Base-by-base conservation (phyloP, 495 filamentous ascomycete species). In the Podospora comata region DNA sequence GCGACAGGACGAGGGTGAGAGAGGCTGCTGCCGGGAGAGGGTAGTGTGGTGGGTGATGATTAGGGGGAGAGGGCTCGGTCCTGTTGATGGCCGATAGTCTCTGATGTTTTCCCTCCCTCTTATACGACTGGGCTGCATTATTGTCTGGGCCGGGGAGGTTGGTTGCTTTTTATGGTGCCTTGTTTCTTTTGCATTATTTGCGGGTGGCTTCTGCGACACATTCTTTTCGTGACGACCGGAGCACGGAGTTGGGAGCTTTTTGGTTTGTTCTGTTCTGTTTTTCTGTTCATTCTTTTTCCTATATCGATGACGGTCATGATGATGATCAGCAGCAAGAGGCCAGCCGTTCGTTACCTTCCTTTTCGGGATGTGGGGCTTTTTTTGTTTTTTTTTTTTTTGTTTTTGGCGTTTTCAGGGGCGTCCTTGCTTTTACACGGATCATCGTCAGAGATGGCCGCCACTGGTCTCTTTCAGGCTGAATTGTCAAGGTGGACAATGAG, bases 1-100 rank as follows among this genome's bases (percentile, higher is more conserved):
- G 56, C 2, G 79, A 80, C 28, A 65, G 80, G 19, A 72, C 71
- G 58, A 74, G 72, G n/a, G 57, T 64, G 3, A 56, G 73, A 28
- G 34, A n/a, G 6, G 15, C 39, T 48, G 39, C 15, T 13, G 13
- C 15, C 13, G 13, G 39, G 39, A 16, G 13, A 16, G 39, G 39
- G 39, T 48, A 48, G 7, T 3, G 9, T 48, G 7, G 1, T 48
- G 9, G 39, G 39, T 48, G 6, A 48, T 13, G 39, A 6, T 48
- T 11, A 39, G 34, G 3, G 4, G 34, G 11, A 4, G 34, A 11
- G 11, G 34, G 34, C 6, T 6, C 11, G 34, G 34, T 55, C 48
- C n/a, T 55, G 59, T 23, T 23, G 23, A 23, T 23, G 23, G 23
- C 23, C 23, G 23, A 23, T 23, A 23, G 13, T 62, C 57, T 30